Base-by-base conservation (phyloP, 23 red algal genomes). In the Gracilaria caudata region DNA sequence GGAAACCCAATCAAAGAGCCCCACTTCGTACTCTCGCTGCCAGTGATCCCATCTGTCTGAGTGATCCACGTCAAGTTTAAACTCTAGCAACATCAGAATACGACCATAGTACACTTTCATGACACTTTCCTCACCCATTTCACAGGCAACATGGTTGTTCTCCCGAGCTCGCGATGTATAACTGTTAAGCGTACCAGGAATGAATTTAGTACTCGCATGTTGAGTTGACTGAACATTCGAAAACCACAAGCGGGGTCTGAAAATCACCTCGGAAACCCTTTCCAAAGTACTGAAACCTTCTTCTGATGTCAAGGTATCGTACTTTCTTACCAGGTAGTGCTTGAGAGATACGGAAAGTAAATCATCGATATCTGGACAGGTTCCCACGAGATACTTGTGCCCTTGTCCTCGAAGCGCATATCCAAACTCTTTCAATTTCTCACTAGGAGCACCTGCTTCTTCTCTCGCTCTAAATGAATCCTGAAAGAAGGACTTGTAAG, bases 61-160 rank as follows among this genome's bases (percentile, higher is more conserved):
- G 40, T 51, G 40, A 4, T 46, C 72, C 16, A 51, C 2, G 7
- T 17, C 72, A 2, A 23, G 21, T 26, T n/a, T n/a, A 77, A 77
- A 77, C 12, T 46, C 40, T 35, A 73, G 8, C 6, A 77, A 5
- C 72, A 53, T 77, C 6, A 49, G 41, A 16, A 77, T 17, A 29
- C 40, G 41, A 23, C 72, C 72, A 41, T 51, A 77, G 9, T 77
- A 77, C 4, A 77, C 49, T 53, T 77, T 3, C 1, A 77, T 19
- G 21, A 8, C 7, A 10, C 12, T 30, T 5, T 74, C 68, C 8
- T 74, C 35, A 7, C 7, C 24, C 68, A 77, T 77, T 49, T 51
- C 49, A 41, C 39, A 77, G 3, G 72, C 72, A 23, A 77, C 40
- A 32, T 55, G 25, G 38, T 38, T 51, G 26, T 55, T 77, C n/a